Evolutionary conservation across 2,329 filamentous ascomycete species (phyloP), one percentile per base, ranked within the genome.

Genomic region (Bertia moriformis): DNA sequence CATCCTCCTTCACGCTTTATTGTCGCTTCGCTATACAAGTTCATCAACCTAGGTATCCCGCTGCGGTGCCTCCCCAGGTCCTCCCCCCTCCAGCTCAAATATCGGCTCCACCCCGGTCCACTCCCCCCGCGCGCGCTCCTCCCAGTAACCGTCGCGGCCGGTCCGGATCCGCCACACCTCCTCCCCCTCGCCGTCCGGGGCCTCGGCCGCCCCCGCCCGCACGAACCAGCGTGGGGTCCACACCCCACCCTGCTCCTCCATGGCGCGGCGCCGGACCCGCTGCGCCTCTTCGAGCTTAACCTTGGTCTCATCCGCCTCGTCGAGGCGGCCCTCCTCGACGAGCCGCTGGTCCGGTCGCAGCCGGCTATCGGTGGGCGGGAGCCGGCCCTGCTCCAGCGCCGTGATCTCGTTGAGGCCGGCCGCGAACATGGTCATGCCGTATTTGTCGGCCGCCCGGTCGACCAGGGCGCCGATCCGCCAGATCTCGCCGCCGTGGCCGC

Each of bases 91-190:
- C n/a, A n/a, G n/a, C 40, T 27, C 17, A 47, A 71, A 77, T 39
- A 77, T 62, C 37, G 71, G 59, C 45, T 66, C 60, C 22, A 73
- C 56, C 4, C 67, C 69, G 3, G 52, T 56, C 85, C 84, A 94
- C 41, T 65, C 65, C 1, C 78, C 79, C 45, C 63, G 72, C 2
- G 66, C 69, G 43, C 89, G 72, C 59, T 85, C 80, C 53, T 94
- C 88, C 91, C 91, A 98, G 60, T 98, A 98, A 4, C 85, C 79
- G 14, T 93, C 86, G 58, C 81, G 86, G 15, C 87, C 86, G 2
- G 66, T 66, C 62, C 79, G 91, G 45, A 94, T 58, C 50, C 76
- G 71, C 83, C 83, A 84, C 10, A 81, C 66, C 52, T 83, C 77
- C 52, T 83, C 78, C 3, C 70, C 71, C 37, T 72, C 69, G 14